Evolutionary conservation across 805 yeast genomes (phyloP).

Genomic region (Lachancea waltii): DNA sequence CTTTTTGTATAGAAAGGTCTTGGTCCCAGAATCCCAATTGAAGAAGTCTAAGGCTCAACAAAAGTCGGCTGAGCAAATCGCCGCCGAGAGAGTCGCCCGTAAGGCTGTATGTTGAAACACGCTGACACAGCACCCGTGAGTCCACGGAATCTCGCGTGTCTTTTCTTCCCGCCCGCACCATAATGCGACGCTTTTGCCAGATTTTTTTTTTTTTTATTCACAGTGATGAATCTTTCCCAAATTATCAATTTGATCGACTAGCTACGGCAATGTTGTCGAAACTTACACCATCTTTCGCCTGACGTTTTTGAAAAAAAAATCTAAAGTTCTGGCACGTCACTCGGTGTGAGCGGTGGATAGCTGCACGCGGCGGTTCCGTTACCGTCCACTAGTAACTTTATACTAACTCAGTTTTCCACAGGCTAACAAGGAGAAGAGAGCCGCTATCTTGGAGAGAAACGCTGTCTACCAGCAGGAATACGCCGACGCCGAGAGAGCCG

Average conservation of each 20-base stretch:
- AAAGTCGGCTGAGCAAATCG: constrained; percentile 68
- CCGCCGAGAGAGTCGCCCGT: constrained; percentile 74
- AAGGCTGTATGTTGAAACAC: constrained; percentile 59
- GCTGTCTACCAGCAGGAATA: constrained; percentile 96
- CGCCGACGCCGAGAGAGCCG: constrained; percentile 84
- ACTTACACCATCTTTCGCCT: constrained; percentile 71
- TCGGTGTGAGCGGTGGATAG: too few relatives aligned
- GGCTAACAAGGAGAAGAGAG: constrained; percentile 52
- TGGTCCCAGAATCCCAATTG: constrained; percentile 76
- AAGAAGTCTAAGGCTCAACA: constrained; percentile 76
- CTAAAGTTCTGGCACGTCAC: too few relatives aligned
- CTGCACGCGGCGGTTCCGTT: neutral
- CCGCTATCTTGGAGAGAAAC: constrained; percentile 84
- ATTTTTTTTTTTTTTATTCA: neutral
- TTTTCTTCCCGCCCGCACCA: too few relatives aligned
- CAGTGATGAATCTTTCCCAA: constrained; percentile 43
- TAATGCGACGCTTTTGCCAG: neutral
- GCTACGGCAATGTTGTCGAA: constrained; percentile 66
- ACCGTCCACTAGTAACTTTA: neutral
- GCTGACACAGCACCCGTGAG: too few relatives aligned
- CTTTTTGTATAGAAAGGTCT: constrained; percentile 34
- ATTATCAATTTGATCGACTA: constrained; percentile 45
- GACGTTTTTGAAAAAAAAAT: constrained; percentile 30
- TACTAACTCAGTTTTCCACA: constrained; percentile 18
- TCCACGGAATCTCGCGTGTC: constrained; percentile 10